Conservation (phyloP, 1,284 basidiomycete species). For the Heterobasidion irregulare region DNA sequence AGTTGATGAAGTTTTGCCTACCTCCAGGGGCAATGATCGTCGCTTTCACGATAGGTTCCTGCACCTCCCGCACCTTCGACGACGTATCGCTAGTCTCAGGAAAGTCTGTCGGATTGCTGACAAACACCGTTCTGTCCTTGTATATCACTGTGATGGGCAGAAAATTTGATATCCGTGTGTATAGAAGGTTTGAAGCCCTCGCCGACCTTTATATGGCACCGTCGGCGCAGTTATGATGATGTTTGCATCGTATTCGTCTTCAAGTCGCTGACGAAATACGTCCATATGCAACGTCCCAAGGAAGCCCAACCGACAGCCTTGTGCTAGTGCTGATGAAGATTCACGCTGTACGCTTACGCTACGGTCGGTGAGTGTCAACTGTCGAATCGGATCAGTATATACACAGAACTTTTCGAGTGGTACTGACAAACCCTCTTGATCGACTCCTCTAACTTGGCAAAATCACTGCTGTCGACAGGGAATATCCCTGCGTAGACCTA, state of each 20-base stretch:
- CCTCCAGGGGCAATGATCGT: constrained; percentile 90
- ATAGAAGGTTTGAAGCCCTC: not conserved
- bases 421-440: constrained; percentile 68
- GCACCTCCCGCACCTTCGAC: constrained; percentile 61
- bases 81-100: constrained; percentile 71
- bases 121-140: constrained; percentile 55
- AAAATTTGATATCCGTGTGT: too few relatives aligned
- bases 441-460: constrained; percentile 92
- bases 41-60: constrained; percentile 88
- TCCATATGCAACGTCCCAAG: constrained; percentile 97
- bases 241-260: constrained; percentile 92
- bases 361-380: constrained; percentile 83
- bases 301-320: constrained; percentile 93
- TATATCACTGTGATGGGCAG: constrained; percentile 54
- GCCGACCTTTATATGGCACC: constrained; percentile 82
- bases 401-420: not conserved
- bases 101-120: constrained; percentile 92
- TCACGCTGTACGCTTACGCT: constrained; percentile 91
- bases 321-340: constrained; percentile 89
- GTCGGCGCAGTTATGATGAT: constrained; percentile 91
- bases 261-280: constrained; percentile 90
- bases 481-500: constrained; percentile 95
- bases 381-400: constrained; percentile 11
- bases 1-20: constrained; percentile 20
- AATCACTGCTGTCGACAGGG: constrained; percentile 88